phyloP scores from a whole-genome alignment of 2,329 filamentous ascomycete species.

The Colletotrichum paranaense region DNA sequence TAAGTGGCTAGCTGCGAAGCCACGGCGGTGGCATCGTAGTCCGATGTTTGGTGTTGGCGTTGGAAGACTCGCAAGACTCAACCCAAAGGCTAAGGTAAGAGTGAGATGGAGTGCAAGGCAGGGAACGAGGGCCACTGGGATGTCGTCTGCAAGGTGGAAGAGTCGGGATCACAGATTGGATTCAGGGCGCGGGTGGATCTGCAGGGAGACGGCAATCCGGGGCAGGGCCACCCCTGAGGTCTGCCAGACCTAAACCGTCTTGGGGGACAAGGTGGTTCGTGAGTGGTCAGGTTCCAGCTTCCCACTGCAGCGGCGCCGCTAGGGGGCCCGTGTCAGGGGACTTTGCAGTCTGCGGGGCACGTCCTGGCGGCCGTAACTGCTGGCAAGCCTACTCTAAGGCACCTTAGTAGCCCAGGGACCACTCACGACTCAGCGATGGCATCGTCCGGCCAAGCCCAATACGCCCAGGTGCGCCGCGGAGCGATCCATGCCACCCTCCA shows the following conservation, averaged over 20 bases:
- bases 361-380: conserved; percentile 5
- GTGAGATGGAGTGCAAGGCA: conserved; percentile 32
- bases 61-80: background rate
- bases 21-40: background rate
- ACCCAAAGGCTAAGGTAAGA: background rate
- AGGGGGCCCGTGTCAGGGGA: conserved; percentile 17
- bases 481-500: conserved; percentile 20
- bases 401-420: background rate
- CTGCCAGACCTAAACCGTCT: background rate
- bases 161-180: background rate
- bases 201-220: conserved; percentile 25
- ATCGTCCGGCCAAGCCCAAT: conserved; percentile 19
- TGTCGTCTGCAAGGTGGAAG: conserved; percentile 7
- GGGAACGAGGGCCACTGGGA: conserved; percentile 11
- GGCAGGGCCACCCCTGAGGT: conserved; percentile 20
- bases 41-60: background rate
- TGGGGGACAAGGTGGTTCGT: background rate
- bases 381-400: background rate
- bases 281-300: conserved; percentile 29
- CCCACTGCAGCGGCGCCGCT: conserved; percentile 18
- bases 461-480: conserved; percentile 23
- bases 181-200: conserved; percentile 19
- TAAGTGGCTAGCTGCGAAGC: conserved; percentile 6
- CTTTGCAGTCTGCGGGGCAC: background rate
- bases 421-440: conserved; percentile 27